Evolutionary conservation across 331 rosid genomes (phyloP).

Genomic region (Prunus yedoensis): DNA sequence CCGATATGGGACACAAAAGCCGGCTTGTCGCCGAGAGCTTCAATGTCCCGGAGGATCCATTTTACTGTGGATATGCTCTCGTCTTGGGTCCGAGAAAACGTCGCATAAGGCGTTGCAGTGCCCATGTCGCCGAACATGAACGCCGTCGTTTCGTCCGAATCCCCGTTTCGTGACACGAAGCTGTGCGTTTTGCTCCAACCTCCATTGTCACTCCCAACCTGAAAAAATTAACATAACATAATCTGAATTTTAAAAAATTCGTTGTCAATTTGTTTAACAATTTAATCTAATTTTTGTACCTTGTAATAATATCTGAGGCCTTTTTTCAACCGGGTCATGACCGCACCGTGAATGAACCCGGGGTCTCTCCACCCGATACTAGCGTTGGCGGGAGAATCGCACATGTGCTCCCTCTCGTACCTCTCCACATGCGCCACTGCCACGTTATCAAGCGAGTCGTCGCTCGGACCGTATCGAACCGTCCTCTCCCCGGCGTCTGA

Average conservation of each 20-base stretch:
- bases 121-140: constrained; percentile 98
- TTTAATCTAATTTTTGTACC: constrained; percentile 35
- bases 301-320: constrained; percentile 65
- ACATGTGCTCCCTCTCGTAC: constrained; percentile 80
- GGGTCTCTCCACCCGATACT: constrained; percentile 91
- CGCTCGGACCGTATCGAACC: constrained; percentile 57
- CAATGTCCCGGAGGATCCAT: constrained; percentile 88
- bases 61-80: constrained; percentile 82
- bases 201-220: constrained; percentile 82
- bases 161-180: constrained; percentile 64
- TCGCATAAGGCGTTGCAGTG: constrained; percentile 65
- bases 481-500: constrained; percentile 36
- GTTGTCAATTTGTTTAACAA: not conserved
- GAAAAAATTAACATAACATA: not conserved
- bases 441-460: constrained; percentile 32
- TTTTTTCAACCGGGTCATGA: constrained; percentile 52
- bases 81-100: constrained; percentile 76
- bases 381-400: constrained; percentile 74
- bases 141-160: constrained; percentile 74
- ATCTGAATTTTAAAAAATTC: not conserved
- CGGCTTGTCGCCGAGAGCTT: constrained; percentile 77
- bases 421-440: constrained; percentile 54
- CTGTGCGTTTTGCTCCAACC: constrained; percentile 80
- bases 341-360: constrained; percentile 73
- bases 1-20: constrained; percentile 91